Evolutionary conservation across 345 rosid genomes (phyloP).

Genomic region (Lepidium aucheri): DNA sequence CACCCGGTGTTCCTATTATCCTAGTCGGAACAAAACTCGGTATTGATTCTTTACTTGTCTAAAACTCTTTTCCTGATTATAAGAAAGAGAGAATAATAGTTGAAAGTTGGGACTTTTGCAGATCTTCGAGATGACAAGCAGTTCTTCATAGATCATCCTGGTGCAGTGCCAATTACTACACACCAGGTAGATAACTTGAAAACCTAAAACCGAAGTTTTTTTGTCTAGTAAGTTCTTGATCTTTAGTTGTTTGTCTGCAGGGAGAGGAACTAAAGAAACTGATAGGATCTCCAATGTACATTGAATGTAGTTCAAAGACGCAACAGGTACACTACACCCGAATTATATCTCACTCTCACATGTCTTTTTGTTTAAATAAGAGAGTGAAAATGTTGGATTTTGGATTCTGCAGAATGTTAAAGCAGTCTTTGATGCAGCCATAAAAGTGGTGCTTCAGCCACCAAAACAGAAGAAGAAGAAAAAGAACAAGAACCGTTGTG

Average conservation of each 20-base stretch:
- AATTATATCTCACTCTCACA: not conserved
- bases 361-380: not conserved
- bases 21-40: conserved; percentile 94
- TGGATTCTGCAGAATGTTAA: conserved; percentile 62
- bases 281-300: conserved; percentile 73
- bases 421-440: conserved; percentile 80
- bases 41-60: conserved; percentile 11
- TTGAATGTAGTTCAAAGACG: conserved; percentile 94
- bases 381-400: not conserved
- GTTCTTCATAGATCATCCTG: conserved; percentile 66
- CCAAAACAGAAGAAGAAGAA: conserved; percentile 88
- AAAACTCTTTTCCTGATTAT: not conserved
- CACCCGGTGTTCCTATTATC: conserved; percentile 77
- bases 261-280: conserved; percentile 94
- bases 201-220: not conserved
- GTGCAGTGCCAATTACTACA: conserved; percentile 60
- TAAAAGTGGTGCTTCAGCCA: conserved; percentile 86
- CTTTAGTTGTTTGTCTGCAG: conserved; percentile 29
- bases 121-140: conserved; percentile 76
- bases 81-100: not conserved
- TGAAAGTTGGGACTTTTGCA: conserved; percentile 20
- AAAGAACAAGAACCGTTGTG: conserved; percentile 30
- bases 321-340: conserved; percentile 52
- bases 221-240: not conserved
- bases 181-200: conserved; percentile 38